Evolutionary conservation across 768 basidiomycete species (phyloP).

Genomic region (Panaeolus cyanescens): DNA sequence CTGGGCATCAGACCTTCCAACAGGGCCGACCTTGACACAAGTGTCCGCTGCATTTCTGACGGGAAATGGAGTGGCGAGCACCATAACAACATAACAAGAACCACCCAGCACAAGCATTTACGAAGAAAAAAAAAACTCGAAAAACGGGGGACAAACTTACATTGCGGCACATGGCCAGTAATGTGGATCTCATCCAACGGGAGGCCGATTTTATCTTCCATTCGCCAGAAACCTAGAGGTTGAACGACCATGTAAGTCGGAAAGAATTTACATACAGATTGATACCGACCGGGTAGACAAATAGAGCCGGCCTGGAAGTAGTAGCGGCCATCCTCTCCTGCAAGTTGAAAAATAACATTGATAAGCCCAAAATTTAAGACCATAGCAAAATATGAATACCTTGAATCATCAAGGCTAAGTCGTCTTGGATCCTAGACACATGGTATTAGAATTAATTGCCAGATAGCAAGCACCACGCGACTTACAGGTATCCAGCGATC

Average conservation of each 20-base stretch:
- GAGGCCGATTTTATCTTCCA: constrained; percentile 75
- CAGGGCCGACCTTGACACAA: too few species aligned
- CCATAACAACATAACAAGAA: constrained; percentile 7
- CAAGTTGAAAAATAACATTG: background rate
- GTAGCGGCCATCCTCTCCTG: constrained; percentile 67
- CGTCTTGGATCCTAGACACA: constrained; percentile 50
- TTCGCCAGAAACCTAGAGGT: constrained; percentile 68
- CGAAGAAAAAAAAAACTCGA: background rate
- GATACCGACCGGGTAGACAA: constrained; percentile 55
- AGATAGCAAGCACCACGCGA: constrained; percentile 8
- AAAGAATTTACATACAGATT: constrained; percentile 8
- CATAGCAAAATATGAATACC: constrained; percentile 30
- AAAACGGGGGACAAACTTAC: constrained; percentile 39
- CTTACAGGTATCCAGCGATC: constrained; percentile 64
- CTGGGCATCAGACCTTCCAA: too few species aligned
- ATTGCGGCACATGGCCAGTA: constrained; percentile 71
- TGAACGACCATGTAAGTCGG: background rate
- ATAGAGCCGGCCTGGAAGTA: constrained; percentile 78
- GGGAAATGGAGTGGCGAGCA: too few species aligned
- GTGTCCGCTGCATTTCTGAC: too few species aligned
- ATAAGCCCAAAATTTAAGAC: constrained; percentile 3
- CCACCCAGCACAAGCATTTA: background rate
- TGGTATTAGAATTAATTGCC: background rate
- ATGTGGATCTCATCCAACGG: constrained; percentile 73
- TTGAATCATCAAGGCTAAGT: constrained; percentile 63